Conservation (phyloP, 768 basidiomycete species). For the Termitomyces bulborhizus region DNA sequence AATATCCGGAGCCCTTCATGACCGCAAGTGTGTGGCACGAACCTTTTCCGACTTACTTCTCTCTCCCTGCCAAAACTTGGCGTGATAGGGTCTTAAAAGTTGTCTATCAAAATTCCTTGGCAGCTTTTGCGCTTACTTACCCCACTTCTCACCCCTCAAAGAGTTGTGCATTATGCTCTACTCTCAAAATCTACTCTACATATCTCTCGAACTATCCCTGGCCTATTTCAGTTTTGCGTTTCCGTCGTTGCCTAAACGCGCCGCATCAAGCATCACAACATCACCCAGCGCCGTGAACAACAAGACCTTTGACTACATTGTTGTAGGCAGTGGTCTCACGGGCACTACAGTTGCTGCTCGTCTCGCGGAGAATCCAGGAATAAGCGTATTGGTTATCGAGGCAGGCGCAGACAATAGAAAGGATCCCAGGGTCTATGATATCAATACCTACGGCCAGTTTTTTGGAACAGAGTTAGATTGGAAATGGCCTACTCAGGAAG, state of each 20-base stretch:
- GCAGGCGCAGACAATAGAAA: constrained; percentile 42
- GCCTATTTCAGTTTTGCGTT: background rate
- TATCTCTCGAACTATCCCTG: background rate
- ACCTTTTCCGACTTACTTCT: background rate
- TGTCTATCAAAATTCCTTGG: background rate
- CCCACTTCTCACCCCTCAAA: background rate
- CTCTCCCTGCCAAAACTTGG: too few species aligned
- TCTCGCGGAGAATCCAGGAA: constrained; percentile 35
- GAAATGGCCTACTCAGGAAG: constrained; percentile 38
- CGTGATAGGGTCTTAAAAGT: background rate
- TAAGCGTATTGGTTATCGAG: constrained; percentile 44
- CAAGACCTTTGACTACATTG: constrained; percentile 36
- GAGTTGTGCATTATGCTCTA: background rate
- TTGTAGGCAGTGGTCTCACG: constrained; percentile 40
- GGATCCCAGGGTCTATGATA: constrained; percentile 38
- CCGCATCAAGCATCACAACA: constrained; percentile 26
- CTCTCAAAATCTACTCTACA: background rate
- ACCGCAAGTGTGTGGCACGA: background rate
- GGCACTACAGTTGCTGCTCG: constrained; percentile 45
- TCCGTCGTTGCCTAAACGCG: constrained; percentile 20
- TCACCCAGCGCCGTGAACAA: constrained; percentile 24
- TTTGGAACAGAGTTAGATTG: constrained; percentile 37
- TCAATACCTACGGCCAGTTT: constrained; percentile 36
- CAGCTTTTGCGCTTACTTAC: background rate
- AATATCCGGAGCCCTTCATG: background rate